A percentile compares a stretch with the other conserved stretches of the same genome.
Evolutionary conservation across 192 early-diverging fungal genomes (phyloP).

Genomic region (Coemansia sp.): DNA sequence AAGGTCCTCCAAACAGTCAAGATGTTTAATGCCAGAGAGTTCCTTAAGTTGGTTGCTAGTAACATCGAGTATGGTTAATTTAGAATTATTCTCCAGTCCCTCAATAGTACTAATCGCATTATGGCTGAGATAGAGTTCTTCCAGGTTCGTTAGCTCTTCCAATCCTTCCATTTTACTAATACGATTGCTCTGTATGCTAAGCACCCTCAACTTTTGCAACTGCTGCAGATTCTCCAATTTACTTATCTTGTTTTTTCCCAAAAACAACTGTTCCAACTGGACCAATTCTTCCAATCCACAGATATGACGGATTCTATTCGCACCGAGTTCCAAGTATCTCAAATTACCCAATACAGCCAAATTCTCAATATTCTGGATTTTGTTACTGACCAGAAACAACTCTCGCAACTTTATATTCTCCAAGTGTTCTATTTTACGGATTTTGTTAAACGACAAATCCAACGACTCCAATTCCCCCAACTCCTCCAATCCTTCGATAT

Average conservation of each 20-base stretch:
- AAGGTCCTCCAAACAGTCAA: slow-evolving; percentile 76
- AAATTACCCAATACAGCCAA: slow-evolving; percentile 65
- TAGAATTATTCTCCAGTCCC: slow-evolving; percentile 74
- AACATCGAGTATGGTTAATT: slow-evolving; percentile 81
- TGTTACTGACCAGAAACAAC: slow-evolving; percentile 92
- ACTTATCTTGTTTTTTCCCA: slow-evolving; percentile 97
- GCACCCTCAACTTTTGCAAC: slow-evolving; percentile 64
- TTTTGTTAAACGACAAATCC: slow-evolving; percentile 97
- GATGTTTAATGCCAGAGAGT: slow-evolving; percentile 70
- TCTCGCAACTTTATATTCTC: slow-evolving; percentile 66
- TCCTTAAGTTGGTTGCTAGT: slow-evolving; percentile 73
- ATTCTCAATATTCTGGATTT: slow-evolving; percentile 80
- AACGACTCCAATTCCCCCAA: slow-evolving; percentile 65
- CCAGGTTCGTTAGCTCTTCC: slow-evolving; percentile 64
- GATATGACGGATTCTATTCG: slow-evolving; percentile 88
- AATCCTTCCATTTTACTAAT: slow-evolving; percentile 74
- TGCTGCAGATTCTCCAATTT: slow-evolving; percentile 68
- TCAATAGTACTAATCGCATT: slow-evolving; percentile 80
- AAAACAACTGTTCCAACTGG: slow-evolving; percentile 84
- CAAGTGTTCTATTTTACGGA: slow-evolving; percentile 73
- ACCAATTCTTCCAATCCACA: slow-evolving; percentile 78
- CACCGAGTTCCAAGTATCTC: slow-evolving; percentile 89
- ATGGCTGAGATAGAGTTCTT: slow-evolving; percentile 91
- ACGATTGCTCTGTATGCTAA: slow-evolving; percentile 88
- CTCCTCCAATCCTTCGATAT: slow-evolving; percentile 64